Evolutionary conservation across 2,329 filamentous ascomycete genomes (phyloP).

Genomic region (Trichoderma arundinaceum): DNA sequence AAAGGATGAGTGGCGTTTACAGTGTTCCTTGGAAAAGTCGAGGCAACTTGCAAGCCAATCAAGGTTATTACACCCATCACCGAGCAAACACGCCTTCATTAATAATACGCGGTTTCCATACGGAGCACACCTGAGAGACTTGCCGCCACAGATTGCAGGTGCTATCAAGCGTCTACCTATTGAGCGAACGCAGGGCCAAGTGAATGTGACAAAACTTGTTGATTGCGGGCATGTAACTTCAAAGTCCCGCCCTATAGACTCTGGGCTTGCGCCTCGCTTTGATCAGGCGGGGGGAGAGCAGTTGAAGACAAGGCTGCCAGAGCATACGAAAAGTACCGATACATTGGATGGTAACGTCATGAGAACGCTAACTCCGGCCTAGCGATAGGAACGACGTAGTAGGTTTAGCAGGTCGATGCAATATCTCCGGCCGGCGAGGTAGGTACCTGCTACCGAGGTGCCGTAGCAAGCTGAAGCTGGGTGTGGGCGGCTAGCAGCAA

Average conservation of each 20-base stretch:
- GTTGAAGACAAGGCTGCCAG: slow-evolving; percentile 4
- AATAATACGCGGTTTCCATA: slow-evolving; percentile 1
- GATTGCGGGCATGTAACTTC: not conserved
- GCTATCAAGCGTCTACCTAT: no score
- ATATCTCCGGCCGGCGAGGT: not conserved
- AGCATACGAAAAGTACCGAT: not conserved
- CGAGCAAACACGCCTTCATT: not conserved
- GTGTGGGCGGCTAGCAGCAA: not conserved
- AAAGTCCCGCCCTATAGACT: not conserved
- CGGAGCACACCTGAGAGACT: not conserved
- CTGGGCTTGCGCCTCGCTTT: slow-evolving; percentile 5
- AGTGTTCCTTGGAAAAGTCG: not conserved
- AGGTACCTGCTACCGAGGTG: not conserved
- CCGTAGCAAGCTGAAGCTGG: not conserved
- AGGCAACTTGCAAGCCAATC: not conserved
- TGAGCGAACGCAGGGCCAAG: not conserved
- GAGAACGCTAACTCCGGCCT: slow-evolving; percentile 29
- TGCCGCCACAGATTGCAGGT: not conserved
- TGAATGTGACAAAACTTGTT: not conserved
- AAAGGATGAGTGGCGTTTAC: slow-evolving; percentile 16
- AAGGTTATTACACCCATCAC: not conserved
- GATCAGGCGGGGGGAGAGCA: not conserved
- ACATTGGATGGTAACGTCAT: slow-evolving; percentile 26
- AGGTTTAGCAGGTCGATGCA: slow-evolving; percentile 9
- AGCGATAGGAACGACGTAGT: slow-evolving; percentile 8